These are phyloP conservation scores for Manihot esculenta DNA, from an alignment of 441 rosid genomes.

Conservation along the genomic window DNA sequence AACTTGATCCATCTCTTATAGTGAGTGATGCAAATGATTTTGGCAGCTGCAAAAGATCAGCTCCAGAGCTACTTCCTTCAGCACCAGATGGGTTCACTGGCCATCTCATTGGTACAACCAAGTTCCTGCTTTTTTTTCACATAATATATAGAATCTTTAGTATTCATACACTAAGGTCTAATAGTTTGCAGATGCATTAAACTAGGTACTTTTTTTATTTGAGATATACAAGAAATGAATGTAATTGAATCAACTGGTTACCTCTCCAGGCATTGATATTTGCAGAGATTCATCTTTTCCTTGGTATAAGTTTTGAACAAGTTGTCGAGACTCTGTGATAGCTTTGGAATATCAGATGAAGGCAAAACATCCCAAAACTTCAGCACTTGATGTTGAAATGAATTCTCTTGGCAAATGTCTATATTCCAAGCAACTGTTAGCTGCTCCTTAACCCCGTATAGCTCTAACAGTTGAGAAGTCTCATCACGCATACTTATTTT, in stretches of 20 bases:
- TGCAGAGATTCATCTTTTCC: slow-evolving; percentile 9
- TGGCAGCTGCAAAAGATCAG: background rate
- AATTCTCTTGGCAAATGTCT: slow-evolving; percentile 25
- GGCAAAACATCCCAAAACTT: slow-evolving; percentile 49
- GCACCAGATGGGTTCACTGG: background rate
- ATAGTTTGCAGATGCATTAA: too few species aligned
- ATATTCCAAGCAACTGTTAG: slow-evolving; percentile 34
- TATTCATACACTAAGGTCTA: too few species aligned
- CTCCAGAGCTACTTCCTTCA: background rate
- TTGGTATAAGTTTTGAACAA: slow-evolving; percentile 3
- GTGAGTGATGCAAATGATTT: background rate
- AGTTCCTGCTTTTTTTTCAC: slow-evolving; percentile 9
- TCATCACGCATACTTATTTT: background rate
- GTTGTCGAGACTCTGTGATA: slow-evolving; percentile 18
- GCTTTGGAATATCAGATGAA: slow-evolving; percentile 18
- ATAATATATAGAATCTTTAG: too few species aligned
- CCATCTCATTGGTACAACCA: slow-evolving; percentile 10
- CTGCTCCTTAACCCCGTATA: slow-evolving; percentile 20
- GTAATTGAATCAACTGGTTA: background rate
- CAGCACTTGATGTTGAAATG: slow-evolving; percentile 30
- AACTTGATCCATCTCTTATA: background rate
- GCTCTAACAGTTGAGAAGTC: slow-evolving; percentile 24
- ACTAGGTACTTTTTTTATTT: too few species aligned
- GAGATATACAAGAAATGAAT: background rate
- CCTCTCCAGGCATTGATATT: background rate